Evolutionary conservation across 768 basidiomycete genomes (phyloP).

Genomic region (Suillus spraguei): DNA sequence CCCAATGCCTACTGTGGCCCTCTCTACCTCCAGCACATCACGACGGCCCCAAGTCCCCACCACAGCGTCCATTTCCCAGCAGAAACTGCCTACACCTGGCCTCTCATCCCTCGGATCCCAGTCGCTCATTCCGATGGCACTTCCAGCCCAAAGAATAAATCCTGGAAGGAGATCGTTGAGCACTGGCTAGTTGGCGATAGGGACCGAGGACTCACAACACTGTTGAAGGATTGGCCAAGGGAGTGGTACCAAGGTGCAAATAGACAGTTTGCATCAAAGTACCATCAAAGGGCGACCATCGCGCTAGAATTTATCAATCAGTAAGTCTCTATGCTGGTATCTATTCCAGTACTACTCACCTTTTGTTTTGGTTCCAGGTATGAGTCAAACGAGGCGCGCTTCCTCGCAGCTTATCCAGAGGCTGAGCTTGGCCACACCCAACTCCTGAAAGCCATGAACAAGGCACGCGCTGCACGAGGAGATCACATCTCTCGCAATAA

Average conservation of each 20-base stretch:
- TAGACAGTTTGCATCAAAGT: not conserved
- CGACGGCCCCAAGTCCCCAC: too few relatives aligned
- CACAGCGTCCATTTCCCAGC: too few relatives aligned
- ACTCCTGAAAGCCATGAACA: too few relatives aligned
- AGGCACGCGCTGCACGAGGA: too few relatives aligned
- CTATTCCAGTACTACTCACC: not conserved
- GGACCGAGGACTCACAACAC: not conserved
- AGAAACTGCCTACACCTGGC: slow-evolving; percentile 11
- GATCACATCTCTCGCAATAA: too few relatives aligned
- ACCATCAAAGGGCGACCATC: too few relatives aligned
- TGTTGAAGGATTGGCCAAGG: not conserved
- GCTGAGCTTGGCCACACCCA: too few relatives aligned
- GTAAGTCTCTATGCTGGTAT: not conserved
- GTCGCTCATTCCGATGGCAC: not conserved
- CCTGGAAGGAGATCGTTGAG: not conserved
- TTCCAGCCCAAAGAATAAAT: not conserved
- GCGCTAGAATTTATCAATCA: not conserved
- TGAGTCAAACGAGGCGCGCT: too few relatives aligned
- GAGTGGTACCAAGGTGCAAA: not conserved
- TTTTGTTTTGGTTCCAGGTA: too few relatives aligned
- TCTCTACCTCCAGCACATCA: too few relatives aligned
- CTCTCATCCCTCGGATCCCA: not conserved
- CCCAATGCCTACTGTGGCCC: too few relatives aligned
- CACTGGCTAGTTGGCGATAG: not conserved
- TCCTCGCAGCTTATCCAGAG: too few relatives aligned